A percentile compares a stretch with the other conserved stretches of the same genome.
Evolutionary conservation across 2,329 filamentous ascomycete species (phyloP).

Genomic region (Emmonsiellopsis sp.): DNA sequence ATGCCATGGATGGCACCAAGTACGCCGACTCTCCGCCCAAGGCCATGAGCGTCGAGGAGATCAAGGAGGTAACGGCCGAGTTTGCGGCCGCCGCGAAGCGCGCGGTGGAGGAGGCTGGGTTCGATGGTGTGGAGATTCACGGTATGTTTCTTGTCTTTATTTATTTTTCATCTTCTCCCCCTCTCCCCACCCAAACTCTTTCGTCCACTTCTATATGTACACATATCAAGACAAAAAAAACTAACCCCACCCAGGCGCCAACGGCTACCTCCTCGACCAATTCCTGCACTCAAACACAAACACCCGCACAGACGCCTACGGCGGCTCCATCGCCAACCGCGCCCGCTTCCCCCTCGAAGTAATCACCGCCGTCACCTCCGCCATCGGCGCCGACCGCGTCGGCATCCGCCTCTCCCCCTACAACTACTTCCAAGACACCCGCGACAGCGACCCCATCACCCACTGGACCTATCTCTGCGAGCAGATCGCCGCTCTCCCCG

Average conservation of each 20-base stretch:
- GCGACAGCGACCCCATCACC: slow-evolving; percentile 52
- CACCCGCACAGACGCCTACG: slow-evolving; percentile 41
- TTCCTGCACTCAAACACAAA: slow-evolving; percentile 42
- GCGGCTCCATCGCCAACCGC: slow-evolving; percentile 43
- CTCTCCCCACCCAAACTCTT: background rate
- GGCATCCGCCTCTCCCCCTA: slow-evolving; percentile 39
- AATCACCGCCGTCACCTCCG: slow-evolving; percentile 33
- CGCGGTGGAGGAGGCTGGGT: slow-evolving; percentile 45
- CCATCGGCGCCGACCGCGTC: slow-evolving; percentile 37
- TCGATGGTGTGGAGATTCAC: slow-evolving; percentile 45
- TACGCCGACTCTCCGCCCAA: slow-evolving; percentile 18
- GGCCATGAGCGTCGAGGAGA: slow-evolving; percentile 32
- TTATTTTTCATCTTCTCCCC: background rate
- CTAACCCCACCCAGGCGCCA: slow-evolving; percentile 18
- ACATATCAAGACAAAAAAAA: too few relatives aligned
- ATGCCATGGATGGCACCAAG: slow-evolving; percentile 8
- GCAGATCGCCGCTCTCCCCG: slow-evolving; percentile 41
- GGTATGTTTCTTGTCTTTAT: slow-evolving; percentile 9
- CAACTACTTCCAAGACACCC: slow-evolving; percentile 39
- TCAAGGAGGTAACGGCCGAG: slow-evolving; percentile 32
- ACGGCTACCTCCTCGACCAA: slow-evolving; percentile 46
- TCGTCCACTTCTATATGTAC: background rate
- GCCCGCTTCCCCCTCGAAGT: slow-evolving; percentile 48
- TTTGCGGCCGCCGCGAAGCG: slow-evolving; percentile 39
- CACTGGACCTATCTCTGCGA: slow-evolving; percentile 47